phyloP scores from a whole-genome alignment of 164 flowering plant genomes.

The Stephania yunnanensis region DNA sequence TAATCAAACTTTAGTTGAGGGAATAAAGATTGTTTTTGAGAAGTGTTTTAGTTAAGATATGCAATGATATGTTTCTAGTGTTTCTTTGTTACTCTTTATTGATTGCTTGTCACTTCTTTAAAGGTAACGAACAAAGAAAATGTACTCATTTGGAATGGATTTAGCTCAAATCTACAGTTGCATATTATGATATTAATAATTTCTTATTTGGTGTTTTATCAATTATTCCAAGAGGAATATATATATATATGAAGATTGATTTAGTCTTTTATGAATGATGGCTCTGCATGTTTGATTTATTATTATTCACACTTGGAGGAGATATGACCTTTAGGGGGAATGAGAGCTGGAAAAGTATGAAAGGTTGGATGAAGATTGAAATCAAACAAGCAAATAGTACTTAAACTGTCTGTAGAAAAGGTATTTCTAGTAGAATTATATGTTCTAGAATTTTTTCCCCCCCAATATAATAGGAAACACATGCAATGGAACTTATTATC shows the following conservation, averaged over 20 bases:
- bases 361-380: too few relatives aligned
- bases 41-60: constrained; percentile 52
- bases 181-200: not conserved
- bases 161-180: constrained; percentile 2
- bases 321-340: too few relatives aligned
- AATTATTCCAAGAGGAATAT: not conserved
- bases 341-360: too few relatives aligned
- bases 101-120: too few relatives aligned
- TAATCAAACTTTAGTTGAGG: constrained; percentile 25
- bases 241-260: not conserved
- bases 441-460: constrained; percentile 11
- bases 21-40: constrained; percentile 23
- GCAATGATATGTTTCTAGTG: constrained; percentile 95
- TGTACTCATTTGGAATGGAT: not conserved
- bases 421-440: too few relatives aligned
- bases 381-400: too few relatives aligned
- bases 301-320: constrained; percentile 40
- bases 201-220: not conserved
- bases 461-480: constrained; percentile 66
- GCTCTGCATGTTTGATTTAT: constrained; percentile 6
- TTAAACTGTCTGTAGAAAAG: too few relatives aligned
- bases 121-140: not conserved
- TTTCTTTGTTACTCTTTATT: not conserved
- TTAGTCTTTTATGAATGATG: not conserved
- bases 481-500: constrained; percentile 18